Base-by-base conservation (phyloP, 75 land plant genomes). In the Pinus albicaulis region DNA sequence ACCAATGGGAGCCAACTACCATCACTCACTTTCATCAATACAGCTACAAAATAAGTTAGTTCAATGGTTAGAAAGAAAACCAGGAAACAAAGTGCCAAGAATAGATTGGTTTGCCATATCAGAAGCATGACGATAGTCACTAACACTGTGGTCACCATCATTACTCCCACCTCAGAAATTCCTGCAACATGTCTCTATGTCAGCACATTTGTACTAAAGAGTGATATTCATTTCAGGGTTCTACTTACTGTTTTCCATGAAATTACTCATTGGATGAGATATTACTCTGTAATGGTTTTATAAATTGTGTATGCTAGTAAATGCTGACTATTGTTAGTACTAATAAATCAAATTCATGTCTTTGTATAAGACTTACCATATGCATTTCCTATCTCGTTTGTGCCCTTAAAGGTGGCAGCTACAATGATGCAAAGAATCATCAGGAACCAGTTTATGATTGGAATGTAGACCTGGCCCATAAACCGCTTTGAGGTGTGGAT, bases 1-100 rank as follows among this genome's bases (percentile, higher is more conserved):
- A 88, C 95, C 72, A 98, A 78, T 26, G 97, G 85, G 22, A 98
- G 84, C 99, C 99, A 98, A 58, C 99, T 97, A 52, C 99, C 99
- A 79, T 92, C 93, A 23, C 62, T 81, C 55, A 91, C 86, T 81
- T 86, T 88, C 81, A 87, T 79, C 26, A 98, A 81, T 52, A 95
- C 99, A 44, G 99, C 88, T 0, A 90, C 87, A 70, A 91, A 77
- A 83, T 91, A 98, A 3, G 83, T 76, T 69, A 93, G 59, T 76
- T 98, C 99, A 66, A 98, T 28, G 20, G 92, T 86, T 71, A 92
- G 76, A 82, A 98, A 95, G 31, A 95, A 23, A 34, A 86, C 14
- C 26, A 84, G 73, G 80, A 98, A 98, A 34, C 58, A 76, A 55
- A 98, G 80, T 23, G 90, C 99, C 31, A 92, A 48, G 10, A 89